Evolutionary conservation across 345 rosid genomes (phyloP).

Genomic region (Ceriops tagal): DNA sequence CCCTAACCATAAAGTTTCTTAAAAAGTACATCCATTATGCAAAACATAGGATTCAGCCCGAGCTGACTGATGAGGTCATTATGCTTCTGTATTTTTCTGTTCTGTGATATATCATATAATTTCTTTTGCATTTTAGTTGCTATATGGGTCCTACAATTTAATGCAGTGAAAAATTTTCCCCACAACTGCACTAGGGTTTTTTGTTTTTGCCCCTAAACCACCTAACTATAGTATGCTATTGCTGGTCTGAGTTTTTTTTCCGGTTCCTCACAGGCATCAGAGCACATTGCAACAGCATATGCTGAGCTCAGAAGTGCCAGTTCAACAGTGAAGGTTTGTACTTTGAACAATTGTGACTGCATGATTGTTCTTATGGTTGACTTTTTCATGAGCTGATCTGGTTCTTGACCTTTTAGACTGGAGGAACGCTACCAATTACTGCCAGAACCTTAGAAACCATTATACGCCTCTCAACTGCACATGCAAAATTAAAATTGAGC

Average conservation of each 20-base stretch:
- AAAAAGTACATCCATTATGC: conserved; percentile 98
- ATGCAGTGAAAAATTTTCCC: background rate
- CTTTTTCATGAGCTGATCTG: conserved; percentile 11
- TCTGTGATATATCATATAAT: background rate
- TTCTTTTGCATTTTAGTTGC: too few relatives aligned
- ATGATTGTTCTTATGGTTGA: background rate
- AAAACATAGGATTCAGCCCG: conserved; percentile 89
- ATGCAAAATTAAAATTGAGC: conserved; percentile 90
- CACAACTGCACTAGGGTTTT: background rate
- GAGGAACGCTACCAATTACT: conserved; percentile 97
- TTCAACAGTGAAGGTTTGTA: conserved; percentile 65
- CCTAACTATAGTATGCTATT: conserved; percentile 7
- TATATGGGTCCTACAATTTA: background rate
- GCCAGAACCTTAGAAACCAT: conserved; percentile 98
- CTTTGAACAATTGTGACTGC: background rate
- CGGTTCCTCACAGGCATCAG: conserved; percentile 65
- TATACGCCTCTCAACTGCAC: conserved; percentile 96
- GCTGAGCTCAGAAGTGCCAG: conserved; percentile 86
- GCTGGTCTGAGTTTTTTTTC: conserved; percentile 2
- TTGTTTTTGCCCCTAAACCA: background rate
- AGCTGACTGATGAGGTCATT: conserved; percentile 87
- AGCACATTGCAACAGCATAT: conserved; percentile 83
- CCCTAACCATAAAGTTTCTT: conserved; percentile 77
- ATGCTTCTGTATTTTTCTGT: background rate
- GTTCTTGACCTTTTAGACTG: conserved; percentile 54